Percentiles rank a stretch among this genome's conserved stretches.
These are phyloP conservation scores for Trichocomaceae sp. DNA, from an alignment of 2,329 filamentous ascomycete species.

Conservation along the genomic window DNA sequence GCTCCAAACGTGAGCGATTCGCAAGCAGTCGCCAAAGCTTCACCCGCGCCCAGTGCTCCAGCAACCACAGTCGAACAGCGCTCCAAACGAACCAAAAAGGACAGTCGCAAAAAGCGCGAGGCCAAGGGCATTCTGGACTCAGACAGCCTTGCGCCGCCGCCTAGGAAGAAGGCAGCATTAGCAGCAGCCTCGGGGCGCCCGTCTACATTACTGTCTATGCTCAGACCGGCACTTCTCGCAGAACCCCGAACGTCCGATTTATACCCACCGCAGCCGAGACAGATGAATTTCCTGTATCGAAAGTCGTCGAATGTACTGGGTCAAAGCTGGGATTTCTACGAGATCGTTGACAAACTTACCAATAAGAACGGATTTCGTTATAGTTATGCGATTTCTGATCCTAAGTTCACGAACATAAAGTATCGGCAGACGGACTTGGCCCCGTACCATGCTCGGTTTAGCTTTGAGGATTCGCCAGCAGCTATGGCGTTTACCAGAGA, in stretches of 20 bases:
- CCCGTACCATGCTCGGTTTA: conserved; percentile 77
- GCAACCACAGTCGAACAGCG: conserved; percentile 27
- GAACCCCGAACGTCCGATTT: conserved; percentile 34
- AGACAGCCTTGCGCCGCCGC: conserved; percentile 23
- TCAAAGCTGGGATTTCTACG: conserved; percentile 37
- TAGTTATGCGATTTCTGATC: conserved; percentile 83
- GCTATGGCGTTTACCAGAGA: conserved; percentile 75
- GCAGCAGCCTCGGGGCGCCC: conserved; percentile 29
- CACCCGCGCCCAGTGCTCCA: conserved; percentile 27
- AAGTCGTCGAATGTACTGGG: conserved; percentile 31
- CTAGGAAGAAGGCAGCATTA: conserved; percentile 30
- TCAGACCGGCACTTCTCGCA: conserved; percentile 34
- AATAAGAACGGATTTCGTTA: conserved; percentile 75
- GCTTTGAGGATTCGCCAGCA: conserved; percentile 83
- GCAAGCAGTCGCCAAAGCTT: conserved; percentile 26
- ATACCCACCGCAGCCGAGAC: conserved; percentile 34
- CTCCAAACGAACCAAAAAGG: conserved; percentile 37
- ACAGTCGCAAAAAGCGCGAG: conserved; percentile 40
- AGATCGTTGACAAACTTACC: conserved; percentile 47
- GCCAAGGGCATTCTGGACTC: conserved; percentile 34
- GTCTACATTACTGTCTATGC: conserved; percentile 34
- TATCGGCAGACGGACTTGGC: conserved; percentile 83
- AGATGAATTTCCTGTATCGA: conserved; percentile 31
- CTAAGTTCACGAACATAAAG: conserved; percentile 78
- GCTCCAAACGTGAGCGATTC: conserved; percentile 25